These are phyloP conservation scores for Ajuga chamaepitys DNA, from an alignment of 257 asterid genomes.

Conservation along the genomic window DNA sequence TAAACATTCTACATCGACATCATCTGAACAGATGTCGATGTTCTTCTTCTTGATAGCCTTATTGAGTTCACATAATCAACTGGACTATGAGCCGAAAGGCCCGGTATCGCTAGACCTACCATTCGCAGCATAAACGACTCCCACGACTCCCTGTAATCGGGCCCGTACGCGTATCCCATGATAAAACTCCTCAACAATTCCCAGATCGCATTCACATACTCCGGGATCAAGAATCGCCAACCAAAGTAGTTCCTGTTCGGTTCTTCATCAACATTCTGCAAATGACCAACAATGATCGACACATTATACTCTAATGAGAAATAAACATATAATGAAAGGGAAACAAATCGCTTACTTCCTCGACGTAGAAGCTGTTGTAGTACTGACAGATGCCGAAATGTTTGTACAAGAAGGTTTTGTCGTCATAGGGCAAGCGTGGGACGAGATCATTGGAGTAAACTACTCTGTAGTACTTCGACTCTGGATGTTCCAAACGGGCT, in stretches of 20 bases:
- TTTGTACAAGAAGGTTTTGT: conserved; percentile 74
- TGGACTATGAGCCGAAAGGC: conserved; percentile 81
- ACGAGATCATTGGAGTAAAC: conserved; percentile 90
- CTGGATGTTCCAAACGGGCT: conserved; percentile 47
- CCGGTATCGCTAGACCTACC: conserved; percentile 66
- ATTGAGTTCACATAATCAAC: conserved; percentile 76
- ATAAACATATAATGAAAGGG: too few relatives aligned
- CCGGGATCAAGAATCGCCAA: conserved; percentile 50
- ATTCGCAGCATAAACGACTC: conserved; percentile 54
- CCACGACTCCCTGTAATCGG: conserved; percentile 69
- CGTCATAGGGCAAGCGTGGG: conserved; percentile 88
- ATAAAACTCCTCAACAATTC: conserved; percentile 64
- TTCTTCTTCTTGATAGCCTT: conserved; percentile 57
- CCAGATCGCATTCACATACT: conserved; percentile 62
- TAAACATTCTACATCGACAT: conserved; percentile 21
- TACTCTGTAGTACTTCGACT: conserved; percentile 57
- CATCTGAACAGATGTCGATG: conserved; percentile 25
- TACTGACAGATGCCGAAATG: conserved; percentile 80
- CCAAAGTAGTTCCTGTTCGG: conserved; percentile 83
- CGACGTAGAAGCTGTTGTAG: conserved; percentile 69
- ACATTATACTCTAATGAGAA: too few relatives aligned
- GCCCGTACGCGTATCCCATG: conserved; percentile 37
- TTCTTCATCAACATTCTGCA: conserved; percentile 69
- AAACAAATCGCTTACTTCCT: conserved; percentile 37
- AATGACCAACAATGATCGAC: conserved; percentile 6